Base-by-base conservation (phyloP, 164 flowering plant species). In the Platanus orientalis region DNA sequence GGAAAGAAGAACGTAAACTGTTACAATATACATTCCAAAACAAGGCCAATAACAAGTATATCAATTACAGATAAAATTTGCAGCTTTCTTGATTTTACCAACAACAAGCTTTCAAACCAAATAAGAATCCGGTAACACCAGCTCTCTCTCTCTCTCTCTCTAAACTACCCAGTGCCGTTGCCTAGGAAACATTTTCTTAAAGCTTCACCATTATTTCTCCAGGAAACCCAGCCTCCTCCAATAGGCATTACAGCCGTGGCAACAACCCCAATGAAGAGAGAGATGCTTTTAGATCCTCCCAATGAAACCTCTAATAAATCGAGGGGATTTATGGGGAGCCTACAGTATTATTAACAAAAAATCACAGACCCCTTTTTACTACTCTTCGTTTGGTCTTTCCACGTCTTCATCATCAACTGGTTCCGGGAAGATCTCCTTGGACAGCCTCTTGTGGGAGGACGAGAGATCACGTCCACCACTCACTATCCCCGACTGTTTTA, bases 401-500 rank as follows among this genome's bases (percentile, higher is more conserved):
- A 71, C 57, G 57, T 83, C 86, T 66, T 49, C 71, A n/a, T 52
- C 63, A 0, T 69, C 76, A 49, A 78, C 56, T 25, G 96, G 96
- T 70, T 94, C 96, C 0, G 99, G 99, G 67, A 77, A 86, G 54
- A 94, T 81, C 63, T 91, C 99, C 63, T 69, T 88, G 1, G 95
- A 88, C 11, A 80, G 78, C 62, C 86, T 80, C 67, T 84, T 80
- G 42, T 63, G 75, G 21, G 95, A 89, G 30, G 90, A 83, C 1
- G 90, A 82, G 68, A 65, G 69, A 2, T 83, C 93, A 2, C 45
- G 55, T 27, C 74, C 73, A 10, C 78, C 65, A 19, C 90, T 93
- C 0, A 76, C 69, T 0, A 78, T 77, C 40, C 79, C 83, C 6
- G 83, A 75, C 28, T 50, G 81, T 66, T 79, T 85, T 10, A 62